Percentiles rank a stretch among this genome's conserved stretches.
These are phyloP conservation scores for Trichoderma gracile DNA, from an alignment of 2,329 filamentous ascomycete genomes.

Conservation along the genomic window DNA sequence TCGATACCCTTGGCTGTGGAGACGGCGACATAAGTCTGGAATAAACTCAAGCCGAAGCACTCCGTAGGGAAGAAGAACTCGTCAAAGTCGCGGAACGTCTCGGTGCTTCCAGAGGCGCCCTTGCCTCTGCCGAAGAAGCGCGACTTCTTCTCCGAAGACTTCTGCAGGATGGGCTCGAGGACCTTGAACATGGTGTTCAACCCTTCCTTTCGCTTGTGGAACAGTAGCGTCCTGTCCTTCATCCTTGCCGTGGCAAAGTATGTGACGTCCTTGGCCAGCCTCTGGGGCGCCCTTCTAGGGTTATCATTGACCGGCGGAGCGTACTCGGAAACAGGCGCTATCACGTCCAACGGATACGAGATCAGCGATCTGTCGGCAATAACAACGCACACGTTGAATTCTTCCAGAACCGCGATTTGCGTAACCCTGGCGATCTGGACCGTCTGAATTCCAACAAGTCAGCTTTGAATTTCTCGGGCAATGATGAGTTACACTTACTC, in stretches of 20 bases:
- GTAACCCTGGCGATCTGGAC: conserved; percentile 78
- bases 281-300: conserved; percentile 82
- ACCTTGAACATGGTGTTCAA: conserved; percentile 95
- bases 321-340: conserved; percentile 65
- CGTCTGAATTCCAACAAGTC: conserved; percentile 51
- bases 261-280: conserved; percentile 87
- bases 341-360: conserved; percentile 88
- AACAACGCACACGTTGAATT: conserved; percentile 89
- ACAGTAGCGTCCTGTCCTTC: conserved; percentile 92
- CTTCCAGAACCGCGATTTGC: conserved; percentile 91
- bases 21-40: conserved; percentile 91
- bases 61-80: conserved; percentile 98
- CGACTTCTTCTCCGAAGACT: conserved; percentile 79
- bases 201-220: conserved; percentile 95
- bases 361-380: conserved; percentile 90
- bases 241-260: conserved; percentile 96
- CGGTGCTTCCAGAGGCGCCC: conserved; percentile 69
- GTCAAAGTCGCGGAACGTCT: conserved; percentile 97
- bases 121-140: conserved; percentile 63
- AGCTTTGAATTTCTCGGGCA: not conserved
- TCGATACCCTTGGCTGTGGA: conserved; percentile 91
- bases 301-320: conserved; percentile 68
- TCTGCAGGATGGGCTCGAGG: conserved; percentile 92
- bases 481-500: conserved; percentile 57
- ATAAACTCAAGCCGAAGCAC: conserved; percentile 92